These are phyloP conservation scores for Phyllosticta paracitricarpa DNA, from an alignment of 2,329 filamentous ascomycete genomes.

Conservation along the genomic window DNA sequence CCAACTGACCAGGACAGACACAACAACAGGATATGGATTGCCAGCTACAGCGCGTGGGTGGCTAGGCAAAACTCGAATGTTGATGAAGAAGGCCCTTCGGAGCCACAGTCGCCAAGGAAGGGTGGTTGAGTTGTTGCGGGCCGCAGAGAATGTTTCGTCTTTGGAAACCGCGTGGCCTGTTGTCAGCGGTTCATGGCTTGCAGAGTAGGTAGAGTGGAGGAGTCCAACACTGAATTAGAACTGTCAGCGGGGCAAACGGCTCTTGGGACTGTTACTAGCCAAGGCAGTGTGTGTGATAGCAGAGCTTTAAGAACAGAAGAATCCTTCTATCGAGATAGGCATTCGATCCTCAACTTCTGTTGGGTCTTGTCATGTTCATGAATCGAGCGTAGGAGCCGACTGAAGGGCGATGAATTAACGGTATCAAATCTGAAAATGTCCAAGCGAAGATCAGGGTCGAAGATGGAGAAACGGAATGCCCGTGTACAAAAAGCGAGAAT, in stretches of 20 bases:
- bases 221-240: not conserved
- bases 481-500: not conserved
- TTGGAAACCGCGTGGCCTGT: not conserved
- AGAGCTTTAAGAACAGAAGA: too few relatives aligned
- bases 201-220: not conserved
- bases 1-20: not conserved
- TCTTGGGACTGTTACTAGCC: too few relatives aligned
- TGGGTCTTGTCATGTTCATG: not conserved
- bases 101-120: not conserved
- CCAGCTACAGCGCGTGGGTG: not conserved
- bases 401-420: not conserved
- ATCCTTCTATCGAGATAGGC: not conserved
- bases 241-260: too few relatives aligned
- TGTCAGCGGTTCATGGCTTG: not conserved
- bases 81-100: not conserved
- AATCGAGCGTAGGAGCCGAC: not conserved
- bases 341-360: not conserved
- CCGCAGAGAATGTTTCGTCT: not conserved
- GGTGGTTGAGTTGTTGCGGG: not conserved
- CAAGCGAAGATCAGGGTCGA: not conserved
- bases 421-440: too few relatives aligned
- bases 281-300: too few relatives aligned
- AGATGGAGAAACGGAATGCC: not conserved
- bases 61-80: not conserved
- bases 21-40: conserved; percentile 2